These are phyloP conservation scores for Citrullus amarus DNA, from an alignment of 306 rosid genomes.

Conservation along the genomic window DNA sequence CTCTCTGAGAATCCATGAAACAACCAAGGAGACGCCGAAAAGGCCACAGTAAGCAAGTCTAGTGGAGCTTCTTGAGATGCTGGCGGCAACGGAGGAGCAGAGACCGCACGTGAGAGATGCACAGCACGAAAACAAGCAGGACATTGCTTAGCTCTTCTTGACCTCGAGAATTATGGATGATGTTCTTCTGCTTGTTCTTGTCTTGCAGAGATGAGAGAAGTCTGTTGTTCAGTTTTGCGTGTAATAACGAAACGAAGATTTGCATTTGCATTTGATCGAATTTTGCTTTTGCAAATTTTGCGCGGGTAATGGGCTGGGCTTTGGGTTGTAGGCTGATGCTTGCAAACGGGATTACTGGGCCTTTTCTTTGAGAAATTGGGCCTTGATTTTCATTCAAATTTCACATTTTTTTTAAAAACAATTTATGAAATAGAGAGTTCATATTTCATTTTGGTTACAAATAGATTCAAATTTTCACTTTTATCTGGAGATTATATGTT, in stretches of 20 bases:
- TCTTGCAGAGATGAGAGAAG: neutral
- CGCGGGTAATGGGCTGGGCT: neutral
- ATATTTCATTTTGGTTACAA: no score
- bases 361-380: neutral
- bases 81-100: constrained; percentile 68
- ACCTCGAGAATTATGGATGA: neutral
- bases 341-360: neutral
- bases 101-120: constrained; percentile 61
- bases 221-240: neutral
- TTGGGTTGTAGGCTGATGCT: neutral
- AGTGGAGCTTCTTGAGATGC: constrained; percentile 73
- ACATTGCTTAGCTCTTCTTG: constrained; percentile 29
- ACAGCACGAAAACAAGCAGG: constrained; percentile 59
- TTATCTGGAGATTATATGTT: no score
- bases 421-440: no score
- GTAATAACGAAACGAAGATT: neutral
- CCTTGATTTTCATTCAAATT: neutral
- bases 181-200: neutral
- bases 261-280: neutral
- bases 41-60: constrained; percentile 82
- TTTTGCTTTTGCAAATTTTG: neutral
- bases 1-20: constrained; percentile 88
- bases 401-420: no score
- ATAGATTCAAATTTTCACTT: no score
- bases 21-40: constrained; percentile 62